Base-by-base conservation (phyloP, 768 basidiomycete species). In the Auriculariales sp. region DNA sequence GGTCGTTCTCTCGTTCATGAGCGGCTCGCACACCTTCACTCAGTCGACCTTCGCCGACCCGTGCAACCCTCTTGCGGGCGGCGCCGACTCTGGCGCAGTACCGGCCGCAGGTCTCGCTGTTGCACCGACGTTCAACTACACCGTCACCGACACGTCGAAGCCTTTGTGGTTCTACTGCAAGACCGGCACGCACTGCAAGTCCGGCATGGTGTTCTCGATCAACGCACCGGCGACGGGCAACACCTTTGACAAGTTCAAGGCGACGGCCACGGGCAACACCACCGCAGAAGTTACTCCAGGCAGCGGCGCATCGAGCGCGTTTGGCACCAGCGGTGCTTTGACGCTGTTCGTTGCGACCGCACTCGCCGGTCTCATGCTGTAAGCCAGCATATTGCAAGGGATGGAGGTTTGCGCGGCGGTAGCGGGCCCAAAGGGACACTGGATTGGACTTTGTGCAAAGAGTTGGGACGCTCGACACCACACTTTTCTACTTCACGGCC, bases 121-220 rank as follows among this genome's bases (percentile, higher is more conserved):
- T n/a, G 33, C 54, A 0, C 72, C 73, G 0, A 58, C 61, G 42
- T 79, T 67, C 65, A 73, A 74, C 52, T 50, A 77, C 44, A 78
- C 75, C 3, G 67, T 79, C 52, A 72, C 72, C 0, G 57, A 78
- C 53, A 68, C 63, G 52, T 48, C 61, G 4, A 63, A 61, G 50
- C 75, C 75, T 3, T 68, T 78, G 39, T 79, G 73, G 72, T 76
- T 77, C 68, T 78, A 65, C 69, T 79, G 77, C 66, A 73, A 74
- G 52, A 73, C 73, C 57, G 58, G 68, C 11, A 2, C 47, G 3
- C 76, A 79, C 59, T 78, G 77, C 54, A 42, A 51, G 9, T 49
- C 58, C 6, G 65, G 64, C 49, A 66, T 66, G 65, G 64, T 65
- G 44, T 79, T 81, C 61, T 71, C 77, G 22, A 61, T 79, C 59